Base-by-base conservation (phyloP, 192 early-diverging fungal species). In the Gaertneriomyces semiglobifer region DNA sequence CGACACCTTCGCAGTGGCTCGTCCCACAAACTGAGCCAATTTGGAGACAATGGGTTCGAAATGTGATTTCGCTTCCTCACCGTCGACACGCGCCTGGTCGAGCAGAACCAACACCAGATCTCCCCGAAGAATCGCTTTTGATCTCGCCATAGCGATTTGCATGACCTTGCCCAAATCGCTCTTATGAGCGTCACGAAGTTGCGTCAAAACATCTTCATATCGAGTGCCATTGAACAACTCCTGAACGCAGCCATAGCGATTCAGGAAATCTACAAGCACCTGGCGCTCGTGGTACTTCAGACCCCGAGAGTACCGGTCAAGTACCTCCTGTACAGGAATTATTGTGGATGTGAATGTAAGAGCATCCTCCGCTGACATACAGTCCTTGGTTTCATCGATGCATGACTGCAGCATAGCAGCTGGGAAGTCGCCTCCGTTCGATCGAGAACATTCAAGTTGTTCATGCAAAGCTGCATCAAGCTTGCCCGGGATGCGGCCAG, bases 211-310 rank as follows among this genome's bases (percentile, higher is more conserved):
- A 53, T 93, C 90, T 70, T 96, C 94, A 59, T 93, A 90, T 62
- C 83, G 72, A 45, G 63, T 65, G 18, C 84, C 83, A 44, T 86
- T 82, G 70, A 96, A 99, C 45, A 94, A 74, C 4, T 84, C 79
- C 77, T 99, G 94, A 43, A 91, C 86, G 57, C 89, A 82, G 54
- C 89, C 81, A 82, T 95, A 99, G 45, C 86, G 85, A 71, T 93
- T 84, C 60, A 99, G 79, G 18, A 96, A 84, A 39, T 83, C 71
- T 19, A 82, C 83, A 52, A 96, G 83, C 39, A 89, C 83, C 53
- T 74, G 51, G 62, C 88, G 84, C 71, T 91, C 92, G 65, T 91
- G 89, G 6, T 80, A 80, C 58, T 85, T 88, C 44, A 94, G 71
- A 14, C 95, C 95, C 5, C 81, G 63, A 58, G 81, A 60, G 75